phyloP scores from a whole-genome alignment of 73 alveolate genomes.

The Uronychia setigera region DNA sequence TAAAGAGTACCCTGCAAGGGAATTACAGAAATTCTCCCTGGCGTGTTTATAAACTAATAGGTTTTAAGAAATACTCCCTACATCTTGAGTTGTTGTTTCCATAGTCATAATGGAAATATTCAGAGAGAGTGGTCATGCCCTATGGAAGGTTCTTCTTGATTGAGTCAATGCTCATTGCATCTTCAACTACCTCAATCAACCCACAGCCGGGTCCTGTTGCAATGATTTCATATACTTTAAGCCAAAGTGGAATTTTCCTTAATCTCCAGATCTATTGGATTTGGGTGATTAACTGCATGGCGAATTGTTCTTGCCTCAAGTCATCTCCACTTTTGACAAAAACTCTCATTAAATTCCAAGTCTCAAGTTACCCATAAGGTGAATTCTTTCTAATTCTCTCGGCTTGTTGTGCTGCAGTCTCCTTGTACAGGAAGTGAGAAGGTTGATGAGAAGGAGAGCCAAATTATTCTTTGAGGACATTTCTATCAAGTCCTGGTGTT shows the following conservation, averaged over 20 bases:
- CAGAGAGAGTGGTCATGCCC: slow-evolving; percentile 15
- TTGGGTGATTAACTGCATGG: slow-evolving; percentile 86
- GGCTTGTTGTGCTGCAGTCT: slow-evolving; percentile 70
- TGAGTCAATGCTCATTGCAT: slow-evolving; percentile 57
- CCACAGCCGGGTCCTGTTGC: slow-evolving; percentile 78
- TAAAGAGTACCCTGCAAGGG: slow-evolving; percentile 91
- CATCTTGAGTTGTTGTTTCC: slow-evolving; percentile 35
- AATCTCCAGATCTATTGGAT: slow-evolving; percentile 77
- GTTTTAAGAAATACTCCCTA: not conserved
- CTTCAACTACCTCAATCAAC: slow-evolving; percentile 53
- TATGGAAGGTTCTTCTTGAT: slow-evolving; percentile 54
- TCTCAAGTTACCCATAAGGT: slow-evolving; percentile 80
- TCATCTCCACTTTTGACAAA: slow-evolving; percentile 88
- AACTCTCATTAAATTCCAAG: slow-evolving; percentile 74
- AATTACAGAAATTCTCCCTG: slow-evolving; percentile 69
- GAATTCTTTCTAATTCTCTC: slow-evolving; percentile 81
- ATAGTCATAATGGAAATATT: slow-evolving; percentile 27
- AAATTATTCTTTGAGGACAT: not conserved
- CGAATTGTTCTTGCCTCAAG: slow-evolving; percentile 89
- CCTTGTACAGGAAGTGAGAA: slow-evolving; percentile 39
- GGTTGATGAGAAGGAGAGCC: no score
- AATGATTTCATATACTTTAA: slow-evolving; percentile 65
- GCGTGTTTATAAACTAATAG: slow-evolving; percentile 71
- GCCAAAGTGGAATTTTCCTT: slow-evolving; percentile 69
- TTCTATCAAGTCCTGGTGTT: not conserved